Percentiles rank a stretch among this genome's conserved stretches.
phyloP scores from a whole-genome alignment of 1,284 basidiomycete genomes.

The Termitomyces sp. region DNA sequence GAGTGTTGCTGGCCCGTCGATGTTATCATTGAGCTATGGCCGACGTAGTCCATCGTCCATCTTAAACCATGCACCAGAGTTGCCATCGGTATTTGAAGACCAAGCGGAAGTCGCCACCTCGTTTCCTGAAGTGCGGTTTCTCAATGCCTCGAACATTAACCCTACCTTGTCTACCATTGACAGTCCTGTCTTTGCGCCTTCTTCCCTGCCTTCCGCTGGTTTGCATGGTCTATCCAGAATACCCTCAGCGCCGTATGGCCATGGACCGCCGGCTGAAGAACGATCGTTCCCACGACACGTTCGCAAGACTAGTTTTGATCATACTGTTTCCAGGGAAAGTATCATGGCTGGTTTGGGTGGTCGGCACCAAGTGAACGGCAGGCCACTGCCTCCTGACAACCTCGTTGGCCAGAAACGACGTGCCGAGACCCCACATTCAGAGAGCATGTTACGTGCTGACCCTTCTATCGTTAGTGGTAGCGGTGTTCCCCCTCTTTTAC shows the following conservation, averaged over 20 bases:
- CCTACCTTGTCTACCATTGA: constrained; percentile 40
- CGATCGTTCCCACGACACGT: constrained; percentile 75
- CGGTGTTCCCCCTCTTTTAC: constrained; percentile 15
- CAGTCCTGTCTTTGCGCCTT: constrained; percentile 55
- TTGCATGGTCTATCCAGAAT: constrained; percentile 49
- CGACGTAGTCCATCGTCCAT: constrained; percentile 43
- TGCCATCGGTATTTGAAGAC: constrained; percentile 58
- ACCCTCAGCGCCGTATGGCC: constrained; percentile 27
- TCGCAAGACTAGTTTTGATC: constrained; percentile 90
- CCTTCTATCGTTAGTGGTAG: constrained; percentile 51
- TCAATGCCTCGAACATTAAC: constrained; percentile 32
- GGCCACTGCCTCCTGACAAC: constrained; percentile 58
- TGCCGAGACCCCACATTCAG: constrained; percentile 68
- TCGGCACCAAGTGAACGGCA: constrained; percentile 75
- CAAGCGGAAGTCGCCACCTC: constrained; percentile 24
- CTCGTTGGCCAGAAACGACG: constrained; percentile 66
- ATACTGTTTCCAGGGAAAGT: constrained; percentile 71
- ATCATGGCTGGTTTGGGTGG: constrained; percentile 54
- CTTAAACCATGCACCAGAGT: constrained; percentile 30
- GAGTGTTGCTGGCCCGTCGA: constrained; percentile 29
- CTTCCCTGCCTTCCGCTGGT: constrained; percentile 62
- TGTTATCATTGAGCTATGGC: constrained; percentile 34
- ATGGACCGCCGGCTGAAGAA: constrained; percentile 34
- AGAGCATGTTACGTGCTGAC: constrained; percentile 73
- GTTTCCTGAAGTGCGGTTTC: constrained; percentile 29